Evolutionary conservation across 306 rosid genomes (phyloP), one percentile per base, ranked within the genome.

Genomic region (Trifolium pratense): DNA sequence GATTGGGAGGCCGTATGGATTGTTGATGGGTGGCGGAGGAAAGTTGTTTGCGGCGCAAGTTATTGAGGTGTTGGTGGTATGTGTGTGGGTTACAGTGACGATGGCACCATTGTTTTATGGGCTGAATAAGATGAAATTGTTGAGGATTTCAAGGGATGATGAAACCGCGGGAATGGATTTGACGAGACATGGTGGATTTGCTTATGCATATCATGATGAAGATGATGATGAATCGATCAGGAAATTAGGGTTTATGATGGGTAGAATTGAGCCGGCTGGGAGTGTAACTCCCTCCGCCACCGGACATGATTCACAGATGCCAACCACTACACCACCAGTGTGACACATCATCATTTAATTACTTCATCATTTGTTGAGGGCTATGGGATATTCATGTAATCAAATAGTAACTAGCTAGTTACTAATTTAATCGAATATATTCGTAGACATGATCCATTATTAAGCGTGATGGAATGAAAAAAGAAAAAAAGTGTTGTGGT

Each of bases 141-240:
- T 88, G 75, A 79, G 97, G 74, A 78, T 92, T 3, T 89, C 93
- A 0, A 59, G 29, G 2, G 84, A 89, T 3, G 93, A 88, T 29
- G 96, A 92, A 79, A 83, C 75, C 70, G 88, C 87, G 3, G 96
- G 97, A 15, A 84, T 89, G 93, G 97, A 89, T 63, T 1, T 85
- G 79, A 89, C 93, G 0, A 78, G 83, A 68, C 97, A 92, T 53
- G 97, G 97, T 9, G 96, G 97, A 2, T 89, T 91, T 75, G 96
- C 97, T 26, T 91, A 91, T 31, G 88, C 77, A 1, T 91, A 91
- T 45, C 53, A 69, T 37, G 62, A 85, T 23, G 70, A 74, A 6
- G 78, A 73, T 21, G 23, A 66, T 23, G 71, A 75, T 37, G 71
- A 49, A 7, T 58, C 74, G 0, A 32, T 18, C 8, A 66, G n/a